Evolutionary conservation across 768 basidiomycete genomes (phyloP), one percentile per base, ranked within the genome.

Genomic region (Boletus reticulatus): DNA sequence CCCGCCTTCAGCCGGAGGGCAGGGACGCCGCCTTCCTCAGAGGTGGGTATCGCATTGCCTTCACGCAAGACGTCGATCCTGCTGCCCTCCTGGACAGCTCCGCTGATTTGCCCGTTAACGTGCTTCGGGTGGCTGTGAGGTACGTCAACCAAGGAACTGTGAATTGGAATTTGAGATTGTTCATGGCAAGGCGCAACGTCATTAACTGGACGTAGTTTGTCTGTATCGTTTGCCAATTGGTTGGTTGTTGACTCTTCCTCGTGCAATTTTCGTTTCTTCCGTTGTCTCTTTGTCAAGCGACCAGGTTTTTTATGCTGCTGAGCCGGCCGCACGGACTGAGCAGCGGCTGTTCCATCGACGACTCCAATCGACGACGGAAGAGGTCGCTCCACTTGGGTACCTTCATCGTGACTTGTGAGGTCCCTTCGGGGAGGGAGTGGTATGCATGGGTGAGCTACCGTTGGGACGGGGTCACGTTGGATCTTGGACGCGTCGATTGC

Each of bases 221-320:
- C 29, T 24, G 34, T 20, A 20, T 47, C 47, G 42, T 51, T 27
- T 49, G 32, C 50, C 37, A 16, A 7, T 48, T 44, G 43, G 17
- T 46, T 19, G 5, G 38, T 11, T 5, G 38, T 14, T 24, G 42
- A 39, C 20, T 42, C 52, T 27, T 43, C 52, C 22, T 43, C 59
- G 22, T 58, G 34, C 41, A 55, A 38, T 22, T 3, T 61, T 43
- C 58, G 67, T 42, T 39, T 67, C 53, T 60, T 67, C 37, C 64
- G 57, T 29, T 17, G 1, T 55, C 38, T 64, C 34, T 43, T 64
- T 2, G 37, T 45, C 8, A 29, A 7, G 20, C 45, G 62, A 46
- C 45, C 38, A 4, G 19, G n/a, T 31, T 14, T 55, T 46, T 52
- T 34, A 36, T 44, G 29, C 27, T 45, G 57, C 16, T 48, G 49